These are phyloP conservation scores for Rhodomyrtus psidioides DNA, from an alignment of 441 rosid genomes.

Conservation along the genomic window DNA sequence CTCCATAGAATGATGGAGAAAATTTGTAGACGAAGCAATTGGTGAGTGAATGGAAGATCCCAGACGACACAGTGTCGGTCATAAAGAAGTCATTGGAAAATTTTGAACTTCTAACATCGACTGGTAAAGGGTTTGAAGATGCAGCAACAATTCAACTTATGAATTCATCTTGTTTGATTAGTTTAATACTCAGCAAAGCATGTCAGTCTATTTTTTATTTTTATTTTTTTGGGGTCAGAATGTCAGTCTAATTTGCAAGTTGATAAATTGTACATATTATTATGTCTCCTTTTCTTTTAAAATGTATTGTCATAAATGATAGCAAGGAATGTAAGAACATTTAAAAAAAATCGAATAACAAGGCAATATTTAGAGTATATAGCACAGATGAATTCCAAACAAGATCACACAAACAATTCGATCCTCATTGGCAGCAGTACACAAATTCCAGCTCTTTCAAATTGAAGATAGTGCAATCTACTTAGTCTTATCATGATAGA, in stretches of 20 bases:
- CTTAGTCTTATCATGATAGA: neutral
- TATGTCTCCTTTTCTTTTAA: neutral
- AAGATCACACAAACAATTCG: neutral
- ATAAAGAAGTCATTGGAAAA: neutral
- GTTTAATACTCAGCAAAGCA: neutral
- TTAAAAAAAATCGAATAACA: neutral
- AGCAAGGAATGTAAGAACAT: neutral
- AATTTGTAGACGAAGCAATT: neutral
- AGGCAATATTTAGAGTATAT: neutral
- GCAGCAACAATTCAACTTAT: neutral
- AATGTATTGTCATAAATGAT: neutral
- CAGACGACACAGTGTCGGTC: accelerated
- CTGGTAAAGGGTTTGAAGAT: neutral
- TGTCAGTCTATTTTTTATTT: no score
- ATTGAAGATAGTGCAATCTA: neutral
- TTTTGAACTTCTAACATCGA: neutral
- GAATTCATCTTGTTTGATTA: neutral
- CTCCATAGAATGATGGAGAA: neutral
- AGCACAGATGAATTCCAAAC: neutral
- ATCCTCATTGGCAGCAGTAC: neutral
- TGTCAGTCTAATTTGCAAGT: neutral
- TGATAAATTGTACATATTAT: neutral
- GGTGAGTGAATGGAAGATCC: neutral
- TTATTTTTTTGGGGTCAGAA: no score
- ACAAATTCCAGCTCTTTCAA: neutral